These are phyloP conservation scores for Stenocarpella maydis DNA, from an alignment of 2,329 filamentous ascomycete species.

Conservation along the genomic window DNA sequence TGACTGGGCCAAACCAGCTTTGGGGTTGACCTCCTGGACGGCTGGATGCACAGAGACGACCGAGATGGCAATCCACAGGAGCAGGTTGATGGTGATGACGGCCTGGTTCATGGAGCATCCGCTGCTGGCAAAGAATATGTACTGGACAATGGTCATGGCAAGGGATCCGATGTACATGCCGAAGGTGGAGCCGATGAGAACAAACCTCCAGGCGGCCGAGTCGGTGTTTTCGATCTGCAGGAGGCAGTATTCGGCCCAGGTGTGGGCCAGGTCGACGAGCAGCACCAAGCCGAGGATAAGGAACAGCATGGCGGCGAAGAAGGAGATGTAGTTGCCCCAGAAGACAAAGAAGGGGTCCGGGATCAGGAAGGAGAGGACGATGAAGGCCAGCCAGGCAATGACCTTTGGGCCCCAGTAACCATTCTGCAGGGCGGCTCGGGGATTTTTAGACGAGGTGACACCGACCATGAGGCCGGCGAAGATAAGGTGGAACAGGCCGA, in stretches of 20 bases:
- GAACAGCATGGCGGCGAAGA: conserved; percentile 90
- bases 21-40: conserved; percentile 90
- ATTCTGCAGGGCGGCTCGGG: conserved; percentile 89
- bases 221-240: conserved; percentile 91
- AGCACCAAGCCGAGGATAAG: conserved; percentile 90
- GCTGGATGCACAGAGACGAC: conserved; percentile 87
- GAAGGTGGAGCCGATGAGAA: conserved; percentile 91
- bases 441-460: conserved; percentile 85
- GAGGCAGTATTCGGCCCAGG: conserved; percentile 96
- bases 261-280: conserved; percentile 92
- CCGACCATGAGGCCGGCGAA: conserved; percentile 86
- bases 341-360: conserved; percentile 94
- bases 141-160: conserved; percentile 96
- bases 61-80: conserved; percentile 83
- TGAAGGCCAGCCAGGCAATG: conserved; percentile 83
- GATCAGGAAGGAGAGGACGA: conserved; percentile 94
- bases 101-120: conserved; percentile 96
- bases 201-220: conserved; percentile 81
- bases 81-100: conserved; percentile 91
- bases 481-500: conserved; percentile 91
- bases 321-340: conserved; percentile 94
- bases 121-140: conserved; percentile 87
- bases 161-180: conserved; percentile 92
- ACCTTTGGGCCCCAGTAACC: conserved; percentile 99
- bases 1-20: conserved; percentile 94